A percentile compares a stretch with the other conserved stretches of the same genome.
Evolutionary conservation across 495 filamentous ascomycete species (phyloP).

Genomic region (Penicillium longicatenatum): DNA sequence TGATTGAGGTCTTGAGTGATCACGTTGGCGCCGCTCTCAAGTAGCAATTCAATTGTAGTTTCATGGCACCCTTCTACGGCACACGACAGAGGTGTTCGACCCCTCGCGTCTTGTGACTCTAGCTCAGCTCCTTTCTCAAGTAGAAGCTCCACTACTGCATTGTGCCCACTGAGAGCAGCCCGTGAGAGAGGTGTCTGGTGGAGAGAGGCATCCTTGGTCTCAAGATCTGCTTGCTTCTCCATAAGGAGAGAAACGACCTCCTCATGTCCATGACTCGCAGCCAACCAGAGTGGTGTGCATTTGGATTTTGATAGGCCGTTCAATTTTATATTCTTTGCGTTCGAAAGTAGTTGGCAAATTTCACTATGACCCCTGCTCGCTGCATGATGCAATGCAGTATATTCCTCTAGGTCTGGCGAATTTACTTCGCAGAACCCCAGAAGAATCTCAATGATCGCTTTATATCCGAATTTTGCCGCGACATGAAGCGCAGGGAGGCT

Average conservation of each 20-base stretch:
- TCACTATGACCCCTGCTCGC: not conserved
- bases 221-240: not conserved
- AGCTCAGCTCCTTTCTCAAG: not conserved
- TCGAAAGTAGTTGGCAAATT: not conserved
- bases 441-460: constrained; percentile 1
- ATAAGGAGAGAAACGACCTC: not conserved
- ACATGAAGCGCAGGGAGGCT: constrained; percentile 21
- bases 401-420: not conserved
- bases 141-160: not conserved
- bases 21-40: not conserved
- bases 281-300: not conserved
- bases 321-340: not conserved
- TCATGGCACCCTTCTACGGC: not conserved
- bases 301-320: not conserved
- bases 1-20: too few relatives aligned
- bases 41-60: not conserved
- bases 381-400: constrained; percentile 3
- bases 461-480: constrained; percentile 18
- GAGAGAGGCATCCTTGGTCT: not conserved
- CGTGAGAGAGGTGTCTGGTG: not conserved
- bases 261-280: not conserved
- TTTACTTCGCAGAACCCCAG: not conserved
- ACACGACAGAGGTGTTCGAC: not conserved
- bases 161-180: not conserved
- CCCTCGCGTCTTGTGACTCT: not conserved